phyloP scores from a whole-genome alignment of 441 rosid species.

The Adansonia gregorii region DNA sequence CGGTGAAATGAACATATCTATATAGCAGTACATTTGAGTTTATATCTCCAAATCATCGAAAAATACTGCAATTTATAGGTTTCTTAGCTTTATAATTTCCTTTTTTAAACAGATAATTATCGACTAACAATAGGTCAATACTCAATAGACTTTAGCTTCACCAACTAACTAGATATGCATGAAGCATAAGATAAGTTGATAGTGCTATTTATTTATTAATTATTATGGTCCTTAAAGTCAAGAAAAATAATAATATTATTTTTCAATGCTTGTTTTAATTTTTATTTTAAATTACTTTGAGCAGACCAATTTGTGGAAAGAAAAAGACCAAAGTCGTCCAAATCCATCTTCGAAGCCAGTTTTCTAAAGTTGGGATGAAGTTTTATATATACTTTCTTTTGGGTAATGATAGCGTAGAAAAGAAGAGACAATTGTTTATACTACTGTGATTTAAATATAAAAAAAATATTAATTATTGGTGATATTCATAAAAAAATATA shows the following conservation, averaged over 20 bases:
- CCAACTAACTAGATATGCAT: background rate
- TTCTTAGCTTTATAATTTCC: background rate
- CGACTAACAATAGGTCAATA: background rate
- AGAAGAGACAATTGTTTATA: background rate
- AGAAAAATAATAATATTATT: background rate
- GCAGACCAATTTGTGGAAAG: background rate
- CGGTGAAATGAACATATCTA: too few species aligned
- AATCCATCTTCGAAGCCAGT: background rate
- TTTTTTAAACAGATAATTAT: background rate
- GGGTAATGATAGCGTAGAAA: background rate
- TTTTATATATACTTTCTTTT: background rate
- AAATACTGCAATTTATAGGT: too few species aligned
- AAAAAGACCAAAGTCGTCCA: constrained; percentile 21
- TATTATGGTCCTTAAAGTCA: constrained; percentile 11
- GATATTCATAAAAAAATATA: too few species aligned
- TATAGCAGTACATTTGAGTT: too few species aligned
- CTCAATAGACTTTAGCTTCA: background rate
- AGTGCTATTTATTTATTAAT: background rate
- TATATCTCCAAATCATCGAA: too few species aligned
- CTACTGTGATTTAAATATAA: background rate
- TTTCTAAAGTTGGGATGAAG: background rate
- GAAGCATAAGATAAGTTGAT: background rate
- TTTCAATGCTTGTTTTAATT: background rate
- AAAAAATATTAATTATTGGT: too few species aligned
- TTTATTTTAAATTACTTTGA: background rate